Percentiles rank a stretch among this genome's conserved stretches.
These are phyloP conservation scores for Leccinum subgranulosum DNA, from an alignment of 768 basidiomycete species.

Conservation along the genomic window DNA sequence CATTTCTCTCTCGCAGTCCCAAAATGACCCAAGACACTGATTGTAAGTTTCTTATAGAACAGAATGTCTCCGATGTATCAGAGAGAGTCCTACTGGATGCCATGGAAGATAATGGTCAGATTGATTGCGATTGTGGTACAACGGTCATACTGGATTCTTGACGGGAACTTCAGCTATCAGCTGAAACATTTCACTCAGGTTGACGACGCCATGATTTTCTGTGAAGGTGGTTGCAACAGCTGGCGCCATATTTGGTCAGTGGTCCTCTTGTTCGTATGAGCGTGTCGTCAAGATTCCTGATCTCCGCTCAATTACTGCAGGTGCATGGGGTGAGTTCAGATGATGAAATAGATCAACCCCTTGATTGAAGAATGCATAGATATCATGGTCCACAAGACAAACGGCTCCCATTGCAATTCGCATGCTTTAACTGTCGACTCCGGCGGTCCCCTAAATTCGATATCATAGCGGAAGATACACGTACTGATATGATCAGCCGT, in stretches of 20 bases:
- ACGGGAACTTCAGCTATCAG: background rate
- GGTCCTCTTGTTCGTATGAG: background rate
- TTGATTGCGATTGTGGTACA: conserved; percentile 73
- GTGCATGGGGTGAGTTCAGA: conserved; percentile 39
- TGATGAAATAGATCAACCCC: background rate
- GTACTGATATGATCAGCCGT: conserved; percentile 54
- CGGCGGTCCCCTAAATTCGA: conserved; percentile 67
- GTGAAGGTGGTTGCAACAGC: conserved; percentile 67
- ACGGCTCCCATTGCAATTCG: conserved; percentile 57
- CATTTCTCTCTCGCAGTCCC: conserved; percentile 14
- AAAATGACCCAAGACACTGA: conserved; percentile 28
- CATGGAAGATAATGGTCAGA: conserved; percentile 34
- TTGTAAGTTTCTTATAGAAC: conserved; percentile 24
- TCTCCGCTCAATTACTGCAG: conserved; percentile 6
- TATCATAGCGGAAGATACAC: conserved; percentile 57
- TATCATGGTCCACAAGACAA: conserved; percentile 60
- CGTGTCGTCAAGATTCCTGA: background rate
- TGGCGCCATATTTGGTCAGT: conserved; percentile 79
- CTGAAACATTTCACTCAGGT: conserved; percentile 34
- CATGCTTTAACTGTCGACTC: conserved; percentile 77
- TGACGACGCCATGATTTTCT: conserved; percentile 56
- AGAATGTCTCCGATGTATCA: background rate
- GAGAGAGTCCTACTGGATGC: background rate
- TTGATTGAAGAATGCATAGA: conserved; percentile 30
- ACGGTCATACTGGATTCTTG: conserved; percentile 32